A percentile compares a stretch with the other conserved stretches of the same genome.
Evolutionary conservation across 306 rosid species (phyloP).

Genomic region (Calophaca sinica): DNA sequence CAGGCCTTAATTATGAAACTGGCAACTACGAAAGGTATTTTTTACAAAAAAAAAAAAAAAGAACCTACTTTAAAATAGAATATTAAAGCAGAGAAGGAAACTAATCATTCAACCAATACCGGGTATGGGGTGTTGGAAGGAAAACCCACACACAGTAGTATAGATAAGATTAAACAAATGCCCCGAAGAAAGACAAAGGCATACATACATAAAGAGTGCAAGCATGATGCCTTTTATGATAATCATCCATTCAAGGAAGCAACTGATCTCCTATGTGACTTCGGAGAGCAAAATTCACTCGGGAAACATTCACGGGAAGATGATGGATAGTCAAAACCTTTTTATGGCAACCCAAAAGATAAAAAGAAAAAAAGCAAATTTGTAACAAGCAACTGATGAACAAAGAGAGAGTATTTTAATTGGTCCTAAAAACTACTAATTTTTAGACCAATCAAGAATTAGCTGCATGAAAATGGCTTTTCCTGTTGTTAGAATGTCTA

Average conservation of each 20-base stretch:
- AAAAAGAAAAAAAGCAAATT: background rate
- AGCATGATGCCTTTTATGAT: constrained; percentile 9
- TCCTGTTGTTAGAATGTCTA: constrained; percentile 3
- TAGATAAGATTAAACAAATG: constrained; percentile 17
- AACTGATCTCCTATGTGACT: constrained; percentile 22
- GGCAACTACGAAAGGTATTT: background rate
- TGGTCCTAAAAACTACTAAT: constrained; percentile 22
- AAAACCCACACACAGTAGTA: constrained; percentile 11
- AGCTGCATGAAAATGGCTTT: constrained; percentile 32
- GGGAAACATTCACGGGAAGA: constrained; percentile 27
- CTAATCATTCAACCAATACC: constrained; percentile 1
- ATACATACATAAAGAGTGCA: background rate
- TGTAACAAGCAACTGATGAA: background rate
- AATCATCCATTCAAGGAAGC: constrained; percentile 32
- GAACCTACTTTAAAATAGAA: background rate
- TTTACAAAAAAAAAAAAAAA: background rate
- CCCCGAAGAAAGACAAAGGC: background rate
- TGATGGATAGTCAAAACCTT: constrained; percentile 20
- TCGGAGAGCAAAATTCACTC: constrained; percentile 18
- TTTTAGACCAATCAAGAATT: constrained; percentile 33
- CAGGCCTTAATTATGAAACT: constrained; percentile 37
- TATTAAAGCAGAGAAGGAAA: constrained; percentile 29
- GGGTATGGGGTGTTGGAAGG: background rate
- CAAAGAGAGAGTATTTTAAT: constrained; percentile 21
- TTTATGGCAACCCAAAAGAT: background rate